Evolutionary conservation across 2,329 filamentous ascomycete species (phyloP).

Genomic region (Trichoderma brevicompactum): DNA sequence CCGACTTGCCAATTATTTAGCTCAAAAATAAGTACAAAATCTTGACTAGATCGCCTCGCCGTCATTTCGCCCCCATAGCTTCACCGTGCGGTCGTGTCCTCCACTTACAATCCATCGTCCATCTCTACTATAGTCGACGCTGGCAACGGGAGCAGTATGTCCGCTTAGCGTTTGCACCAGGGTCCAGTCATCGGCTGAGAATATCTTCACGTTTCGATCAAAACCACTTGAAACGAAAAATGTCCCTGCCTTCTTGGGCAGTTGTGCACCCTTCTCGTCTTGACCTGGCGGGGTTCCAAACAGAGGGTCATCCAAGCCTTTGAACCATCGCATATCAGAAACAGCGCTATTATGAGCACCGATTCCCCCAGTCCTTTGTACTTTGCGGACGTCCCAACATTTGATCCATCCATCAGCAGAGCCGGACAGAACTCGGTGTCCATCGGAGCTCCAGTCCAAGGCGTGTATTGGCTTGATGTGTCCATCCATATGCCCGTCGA

Average conservation of each 20-base stretch:
- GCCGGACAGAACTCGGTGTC: constrained; percentile 88
- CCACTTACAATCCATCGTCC: constrained; percentile 92
- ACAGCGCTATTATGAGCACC: constrained; percentile 92
- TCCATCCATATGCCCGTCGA: constrained; percentile 81
- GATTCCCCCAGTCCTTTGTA: constrained; percentile 79
- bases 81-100: constrained; percentile 92
- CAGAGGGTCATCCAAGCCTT: constrained; percentile 76
- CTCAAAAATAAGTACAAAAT: constrained; percentile 23
- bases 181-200: constrained; percentile 95
- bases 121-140: constrained; percentile 84
- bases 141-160: constrained; percentile 90
- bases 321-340: constrained; percentile 92
- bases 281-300: constrained; percentile 62
- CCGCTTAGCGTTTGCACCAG: constrained; percentile 85
- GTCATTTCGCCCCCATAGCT: constrained; percentile 91
- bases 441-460: constrained; percentile 89
- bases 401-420: constrained; percentile 96
- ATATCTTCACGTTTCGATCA: constrained; percentile 93
- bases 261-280: constrained; percentile 66
- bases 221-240: constrained; percentile 92
- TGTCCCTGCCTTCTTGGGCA: constrained; percentile 84
- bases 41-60: constrained; percentile 54
- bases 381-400: constrained; percentile 95
- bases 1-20: not conserved
- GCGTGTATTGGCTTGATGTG: constrained; percentile 91